Base-by-base conservation (phyloP, 23 red algal genomes). In the Gracilaria vermiculophylla region DNA sequence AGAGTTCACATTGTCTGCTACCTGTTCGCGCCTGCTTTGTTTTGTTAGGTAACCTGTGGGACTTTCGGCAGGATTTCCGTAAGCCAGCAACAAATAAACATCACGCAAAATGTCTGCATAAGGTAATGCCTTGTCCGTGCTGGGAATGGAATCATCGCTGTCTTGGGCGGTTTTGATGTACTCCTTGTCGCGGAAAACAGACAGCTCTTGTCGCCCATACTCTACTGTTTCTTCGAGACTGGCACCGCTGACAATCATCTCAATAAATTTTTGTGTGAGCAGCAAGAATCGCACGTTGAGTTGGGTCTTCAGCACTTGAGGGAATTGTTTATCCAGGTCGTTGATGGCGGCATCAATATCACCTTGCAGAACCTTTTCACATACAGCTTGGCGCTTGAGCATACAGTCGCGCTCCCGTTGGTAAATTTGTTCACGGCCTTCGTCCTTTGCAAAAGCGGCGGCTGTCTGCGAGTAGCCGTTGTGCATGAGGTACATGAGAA, bases 401-500 rank as follows among this genome's bases (percentile, higher is more conserved):
- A 86, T 74, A 21, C 48, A 71, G 16, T 91, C 86, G 17, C 52
- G 77, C 31, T 85, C 94, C 16, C 39, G n/a, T 36, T 87, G 67
- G 35, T 89, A 80, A 14, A 82, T 67, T 43, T 79, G 86, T 72
- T 76, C 66, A 32, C 76, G 72, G 34, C 82, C 84, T 29, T 78
- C 77, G 39, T 85, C 93, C 53, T 82, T 69, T 45, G 87, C 89
- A 92, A 96, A 99, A 3, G 93, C 88, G 4, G 54, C 64, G 48
- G 97, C 97, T 17, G 97, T 94, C 13, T 47, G 67, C 8, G 86
- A 82, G 56, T 93, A 95, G 32, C 97, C 97, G 36, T 90, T 82
- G 74, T 94, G 92, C 58, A 99, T 80, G 23, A 99, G 85, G 69
- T 95, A 99, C 45, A 81, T 57, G 20, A 99, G 65, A 17, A 99